phyloP scores from a whole-genome alignment of 306 rosid species.

The Arachis hypogaea region DNA sequence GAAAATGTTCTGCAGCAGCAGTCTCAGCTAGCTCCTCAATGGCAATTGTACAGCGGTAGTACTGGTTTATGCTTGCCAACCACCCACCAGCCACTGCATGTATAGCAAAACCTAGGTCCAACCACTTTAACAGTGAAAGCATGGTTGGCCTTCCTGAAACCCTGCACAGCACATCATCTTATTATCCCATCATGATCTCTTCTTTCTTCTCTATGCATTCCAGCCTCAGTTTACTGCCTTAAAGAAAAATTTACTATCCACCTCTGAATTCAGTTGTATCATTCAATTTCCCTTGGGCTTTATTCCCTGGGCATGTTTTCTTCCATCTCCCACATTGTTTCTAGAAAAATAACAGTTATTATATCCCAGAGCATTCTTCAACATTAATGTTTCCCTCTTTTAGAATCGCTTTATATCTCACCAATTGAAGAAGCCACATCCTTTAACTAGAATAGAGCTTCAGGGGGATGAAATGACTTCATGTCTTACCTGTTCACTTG shows the following conservation, averaged over 20 bases:
- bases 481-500: background rate
- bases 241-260: background rate
- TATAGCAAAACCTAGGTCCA: background rate
- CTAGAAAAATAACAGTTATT: background rate
- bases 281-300: slow-evolving; percentile 1
- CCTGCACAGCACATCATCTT: background rate
- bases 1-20: background rate
- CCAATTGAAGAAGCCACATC: background rate
- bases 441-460: background rate
- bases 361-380: background rate
- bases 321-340: background rate
- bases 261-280: background rate
- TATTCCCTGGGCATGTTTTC: background rate
- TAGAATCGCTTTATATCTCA: background rate
- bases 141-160: background rate
- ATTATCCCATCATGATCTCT: background rate
- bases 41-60: background rate
- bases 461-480: background rate
- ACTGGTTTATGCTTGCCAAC: background rate
- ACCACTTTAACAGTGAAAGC: background rate
- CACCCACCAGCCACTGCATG: background rate
- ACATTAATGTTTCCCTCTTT: background rate
- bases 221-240: background rate
- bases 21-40: background rate
- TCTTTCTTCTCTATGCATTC: background rate